Percentiles rank a stretch among this genome's conserved stretches.
phyloP scores from a whole-genome alignment of 345 rosid species.

The Schrenkiella parvula region DNA sequence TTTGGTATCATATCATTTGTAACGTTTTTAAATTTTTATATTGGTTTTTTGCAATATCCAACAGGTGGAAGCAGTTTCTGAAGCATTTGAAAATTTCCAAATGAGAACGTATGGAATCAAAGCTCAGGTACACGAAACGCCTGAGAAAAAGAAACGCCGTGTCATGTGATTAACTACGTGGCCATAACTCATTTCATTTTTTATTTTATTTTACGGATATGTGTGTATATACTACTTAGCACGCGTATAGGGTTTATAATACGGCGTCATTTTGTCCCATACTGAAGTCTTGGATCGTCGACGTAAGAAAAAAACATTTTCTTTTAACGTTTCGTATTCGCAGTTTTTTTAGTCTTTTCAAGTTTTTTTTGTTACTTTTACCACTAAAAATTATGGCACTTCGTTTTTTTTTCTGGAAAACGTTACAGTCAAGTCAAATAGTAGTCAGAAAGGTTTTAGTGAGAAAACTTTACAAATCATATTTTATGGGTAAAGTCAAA shows the following conservation, averaged over 20 bases:
- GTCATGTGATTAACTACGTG: not conserved
- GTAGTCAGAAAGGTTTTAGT: not conserved
- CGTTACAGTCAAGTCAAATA: not conserved
- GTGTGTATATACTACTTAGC: constrained; percentile 8
- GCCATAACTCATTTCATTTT: not conserved
- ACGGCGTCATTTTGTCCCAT: not conserved
- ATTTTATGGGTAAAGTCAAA: not conserved
- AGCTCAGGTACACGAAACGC: constrained; percentile 87
- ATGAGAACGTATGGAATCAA: constrained; percentile 75
- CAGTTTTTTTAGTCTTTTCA: not conserved
- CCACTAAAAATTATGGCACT: not conserved
- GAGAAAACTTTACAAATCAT: not conserved
- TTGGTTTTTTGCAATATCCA: not conserved
- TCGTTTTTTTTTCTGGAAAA: not conserved
- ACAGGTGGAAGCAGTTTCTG: constrained; percentile 79
- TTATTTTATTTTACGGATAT: not conserved
- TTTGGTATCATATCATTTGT: not conserved
- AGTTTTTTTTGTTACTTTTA: no score
- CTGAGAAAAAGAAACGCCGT: constrained; percentile 83
- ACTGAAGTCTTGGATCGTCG: not conserved
- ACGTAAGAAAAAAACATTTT: not conserved
- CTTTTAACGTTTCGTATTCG: not conserved
- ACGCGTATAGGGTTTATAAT: not conserved
- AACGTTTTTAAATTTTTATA: not conserved
- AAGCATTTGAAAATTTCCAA: constrained; percentile 94